These are phyloP conservation scores for Eimeria brunetti DNA, from an alignment of 169 alveolate genomes.

Conservation along the genomic window DNA sequence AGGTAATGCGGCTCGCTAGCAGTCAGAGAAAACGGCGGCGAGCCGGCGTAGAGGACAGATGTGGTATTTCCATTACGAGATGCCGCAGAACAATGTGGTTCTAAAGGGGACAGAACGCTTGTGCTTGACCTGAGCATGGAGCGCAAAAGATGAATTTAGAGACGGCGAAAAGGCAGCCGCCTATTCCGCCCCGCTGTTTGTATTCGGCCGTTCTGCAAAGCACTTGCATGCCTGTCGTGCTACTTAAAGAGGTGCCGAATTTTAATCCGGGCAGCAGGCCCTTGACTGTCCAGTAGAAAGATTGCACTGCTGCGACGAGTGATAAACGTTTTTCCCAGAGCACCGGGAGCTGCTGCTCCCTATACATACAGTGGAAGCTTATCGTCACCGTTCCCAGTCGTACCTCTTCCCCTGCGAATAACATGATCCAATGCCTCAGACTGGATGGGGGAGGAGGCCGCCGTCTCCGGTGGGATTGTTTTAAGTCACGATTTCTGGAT, in stretches of 20 bases:
- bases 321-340: background rate
- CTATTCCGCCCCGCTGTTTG: background rate
- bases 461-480: background rate
- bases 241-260: background rate
- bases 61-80: background rate
- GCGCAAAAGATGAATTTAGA: background rate
- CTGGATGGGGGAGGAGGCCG: background rate
- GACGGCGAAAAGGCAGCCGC: constrained; percentile 1
- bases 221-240: background rate
- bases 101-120: background rate
- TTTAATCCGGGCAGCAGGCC: background rate
- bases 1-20: background rate
- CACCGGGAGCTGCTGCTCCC: background rate
- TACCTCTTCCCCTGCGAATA: background rate
- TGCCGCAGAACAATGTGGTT: background rate
- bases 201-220: background rate
- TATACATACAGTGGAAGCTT: background rate
- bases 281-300: background rate
- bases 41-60: background rate
- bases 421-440: background rate
- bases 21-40: background rate
- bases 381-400: background rate
- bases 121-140: background rate
- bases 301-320: background rate
- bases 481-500: background rate